Conservation (phyloP, 1,139 yeast species). For the Meyerozyma guilliermondii region DNA sequence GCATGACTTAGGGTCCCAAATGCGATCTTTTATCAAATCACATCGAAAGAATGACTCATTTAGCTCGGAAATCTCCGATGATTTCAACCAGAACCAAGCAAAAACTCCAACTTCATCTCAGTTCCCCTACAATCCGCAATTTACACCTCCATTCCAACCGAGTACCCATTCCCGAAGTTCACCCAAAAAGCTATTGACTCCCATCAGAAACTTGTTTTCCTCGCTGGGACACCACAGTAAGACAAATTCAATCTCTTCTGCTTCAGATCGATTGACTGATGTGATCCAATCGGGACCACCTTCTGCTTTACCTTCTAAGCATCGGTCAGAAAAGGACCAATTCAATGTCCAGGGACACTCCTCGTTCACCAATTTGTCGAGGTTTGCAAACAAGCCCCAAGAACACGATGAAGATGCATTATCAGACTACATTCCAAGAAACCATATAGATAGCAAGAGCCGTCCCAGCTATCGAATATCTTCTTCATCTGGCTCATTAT, state of each 20-base stretch:
- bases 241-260: constrained; percentile 2
- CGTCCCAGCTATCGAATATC: not conserved
- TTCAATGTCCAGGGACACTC: not conserved
- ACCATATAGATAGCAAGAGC: not conserved
- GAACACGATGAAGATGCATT: not conserved
- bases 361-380: not conserved
- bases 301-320: not conserved
- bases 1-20: not conserved
- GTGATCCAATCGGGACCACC: not conserved
- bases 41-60: constrained; percentile 12
- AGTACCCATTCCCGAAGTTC: constrained; percentile 7
- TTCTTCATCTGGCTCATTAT: constrained; percentile 1
- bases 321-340: not conserved
- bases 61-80: constrained; percentile 6
- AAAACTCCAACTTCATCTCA: not conserved
- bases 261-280: not conserved
- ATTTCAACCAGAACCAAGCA: not conserved
- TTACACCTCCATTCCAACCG: constrained; percentile 9
- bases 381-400: not conserved
- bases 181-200: constrained; percentile 13
- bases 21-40: constrained; percentile 12
- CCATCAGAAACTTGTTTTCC: constrained; percentile 11
- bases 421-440: not conserved
- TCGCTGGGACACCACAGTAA: constrained; percentile 8
- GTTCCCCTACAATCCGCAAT: not conserved